Base-by-base conservation (phyloP, 169 alveolate species). In the Plasmodium reichenowi region DNA sequence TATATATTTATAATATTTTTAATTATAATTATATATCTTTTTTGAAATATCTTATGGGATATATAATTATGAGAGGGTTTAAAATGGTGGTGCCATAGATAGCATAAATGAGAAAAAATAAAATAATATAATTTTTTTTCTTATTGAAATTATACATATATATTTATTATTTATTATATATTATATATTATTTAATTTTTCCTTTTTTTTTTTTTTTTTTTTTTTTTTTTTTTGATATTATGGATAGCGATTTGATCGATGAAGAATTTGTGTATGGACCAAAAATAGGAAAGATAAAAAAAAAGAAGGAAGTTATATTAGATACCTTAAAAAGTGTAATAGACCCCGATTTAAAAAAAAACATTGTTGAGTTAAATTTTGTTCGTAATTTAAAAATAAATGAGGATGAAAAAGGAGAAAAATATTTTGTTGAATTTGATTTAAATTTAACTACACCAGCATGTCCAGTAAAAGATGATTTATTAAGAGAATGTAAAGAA, bases 391-490 rank as follows among this genome's bases (percentile, higher is more conserved):
- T 95, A 50, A 72, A 50, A 50, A 88, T 95, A 15, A 72, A 58
- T 26, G 88, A 88, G 38, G 76, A 80, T 24, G 93, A 93, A 15
- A 56, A 13, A 12, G 29, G 12, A 47, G 78, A 78, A 10, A 74
- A 88, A 6, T 88, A 92, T 56, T 8, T 47, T 2, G 96, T 95
- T 29, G 66, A 86, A 9, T 94, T 95, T 63, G 93, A 89, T 24
- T 71, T 95, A 58, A 88, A 94, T 29, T 90, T 95, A 67, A 95
- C 97, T 20, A 95, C 97, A 17, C 97, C 97, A 8, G 95, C 95
- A 17, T 95, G 97, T 54, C 97, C 97, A 50, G 91, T 95, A 68
- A 94, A 94, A 38, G 95, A 92, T 20, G 88, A 78, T 24, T 92
- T 95, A 59, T 92, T 89, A 47, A 58, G 71, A 17, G 91, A 68